A percentile compares a stretch with the other conserved stretches of the same genome.
Evolutionary conservation across 441 rosid genomes (phyloP).

Genomic region (Daphne laureola): DNA sequence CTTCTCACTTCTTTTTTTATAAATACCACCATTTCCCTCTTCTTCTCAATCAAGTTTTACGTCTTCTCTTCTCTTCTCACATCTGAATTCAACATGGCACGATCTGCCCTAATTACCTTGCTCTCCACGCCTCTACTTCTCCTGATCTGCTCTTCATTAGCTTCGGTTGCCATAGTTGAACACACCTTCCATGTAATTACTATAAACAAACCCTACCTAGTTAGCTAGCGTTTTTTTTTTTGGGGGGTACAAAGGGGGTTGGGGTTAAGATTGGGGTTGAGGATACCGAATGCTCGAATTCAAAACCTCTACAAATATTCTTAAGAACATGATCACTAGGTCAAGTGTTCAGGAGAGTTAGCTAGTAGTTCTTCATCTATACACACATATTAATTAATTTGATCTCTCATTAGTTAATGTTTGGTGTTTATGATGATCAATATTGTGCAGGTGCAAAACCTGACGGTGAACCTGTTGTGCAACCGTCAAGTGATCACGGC

Average conservation of each 20-base stretch:
- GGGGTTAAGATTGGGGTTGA: too few species aligned
- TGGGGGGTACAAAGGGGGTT: neutral
- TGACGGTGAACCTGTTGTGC: constrained; percentile 48
- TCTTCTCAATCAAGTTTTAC: neutral
- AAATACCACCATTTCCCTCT: neutral
- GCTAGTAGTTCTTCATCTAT: too few species aligned
- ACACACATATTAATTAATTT: too few species aligned
- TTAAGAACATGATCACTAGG: too few species aligned
- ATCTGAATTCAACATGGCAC: constrained; percentile 24
- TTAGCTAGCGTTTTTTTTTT: neutral
- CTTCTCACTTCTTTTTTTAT: neutral
- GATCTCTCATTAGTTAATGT: too few species aligned
- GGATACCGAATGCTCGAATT: too few species aligned
- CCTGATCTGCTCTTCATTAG: constrained; percentile 31
- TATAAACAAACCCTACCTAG: constrained; percentile 6
- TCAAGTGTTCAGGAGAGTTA: too few species aligned
- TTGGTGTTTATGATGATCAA: neutral
- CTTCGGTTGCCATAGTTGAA: constrained; percentile 58
- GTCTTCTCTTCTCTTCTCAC: neutral
- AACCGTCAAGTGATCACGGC: constrained; percentile 47
- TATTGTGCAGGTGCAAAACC: constrained; percentile 49
- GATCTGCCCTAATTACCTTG: constrained; percentile 17
- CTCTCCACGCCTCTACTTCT: constrained; percentile 30
- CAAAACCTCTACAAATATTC: too few species aligned
- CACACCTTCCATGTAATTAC: constrained; percentile 49